These are phyloP conservation scores for Termitomyces sp. DNA, from an alignment of 768 basidiomycete species.

Conservation along the genomic window DNA sequence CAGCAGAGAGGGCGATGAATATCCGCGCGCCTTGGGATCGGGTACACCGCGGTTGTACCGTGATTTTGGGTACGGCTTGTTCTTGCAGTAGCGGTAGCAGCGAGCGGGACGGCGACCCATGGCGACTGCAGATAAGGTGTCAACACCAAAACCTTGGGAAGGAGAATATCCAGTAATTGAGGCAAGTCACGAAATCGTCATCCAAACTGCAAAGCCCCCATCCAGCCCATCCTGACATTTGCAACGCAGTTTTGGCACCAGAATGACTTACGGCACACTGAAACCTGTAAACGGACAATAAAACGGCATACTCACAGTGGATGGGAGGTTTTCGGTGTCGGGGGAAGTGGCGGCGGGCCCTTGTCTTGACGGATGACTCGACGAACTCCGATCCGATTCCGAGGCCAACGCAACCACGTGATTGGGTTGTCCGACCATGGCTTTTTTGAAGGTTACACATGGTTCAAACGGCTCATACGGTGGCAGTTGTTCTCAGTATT, in stretches of 20 bases:
- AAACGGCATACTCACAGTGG: conserved; percentile 11
- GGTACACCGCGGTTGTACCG: conserved; percentile 99
- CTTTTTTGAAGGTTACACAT: too few species aligned
- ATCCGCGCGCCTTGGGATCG: conserved; percentile 68
- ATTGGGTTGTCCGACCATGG: too few species aligned
- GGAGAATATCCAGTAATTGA: neutral
- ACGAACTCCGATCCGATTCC: too few species aligned
- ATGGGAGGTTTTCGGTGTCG: conserved; percentile 2
- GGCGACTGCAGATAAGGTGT: neutral
- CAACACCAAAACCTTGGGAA: neutral
- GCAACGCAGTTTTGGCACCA: neutral
- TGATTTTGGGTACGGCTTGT: conserved; percentile 96
- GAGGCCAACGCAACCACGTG: too few species aligned
- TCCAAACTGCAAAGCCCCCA: conserved; percentile 8
- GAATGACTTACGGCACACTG: neutral
- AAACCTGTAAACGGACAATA: neutral
- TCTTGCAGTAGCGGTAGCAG: conserved; percentile 99
- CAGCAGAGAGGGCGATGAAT: neutral
- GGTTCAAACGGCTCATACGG: too few species aligned
- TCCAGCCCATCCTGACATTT: conserved; percentile 7
- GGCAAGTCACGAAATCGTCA: conserved; percentile 9
- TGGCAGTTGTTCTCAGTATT: too few species aligned
- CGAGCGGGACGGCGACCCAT: conserved; percentile 99
- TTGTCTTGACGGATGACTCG: conserved; percentile 14
- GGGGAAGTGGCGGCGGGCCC: conserved; percentile 2